Percentiles rank a stretch among this genome's conserved stretches.
Evolutionary conservation across 306 rosid species (phyloP).

Genomic region (Cicer cuneatum): DNA sequence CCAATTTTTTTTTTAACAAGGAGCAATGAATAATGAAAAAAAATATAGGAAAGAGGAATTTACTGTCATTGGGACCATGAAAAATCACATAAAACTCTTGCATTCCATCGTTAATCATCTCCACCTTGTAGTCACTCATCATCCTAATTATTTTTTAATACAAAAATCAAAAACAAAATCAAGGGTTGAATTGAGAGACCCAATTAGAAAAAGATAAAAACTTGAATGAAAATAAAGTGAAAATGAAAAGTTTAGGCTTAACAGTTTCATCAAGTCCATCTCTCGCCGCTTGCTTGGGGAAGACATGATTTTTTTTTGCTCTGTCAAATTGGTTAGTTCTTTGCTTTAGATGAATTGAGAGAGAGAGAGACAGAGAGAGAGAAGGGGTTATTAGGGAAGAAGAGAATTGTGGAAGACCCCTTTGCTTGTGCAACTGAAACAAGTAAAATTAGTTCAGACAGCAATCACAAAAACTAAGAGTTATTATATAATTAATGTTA

Average conservation of each 20-base stretch:
- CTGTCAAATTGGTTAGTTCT: background rate
- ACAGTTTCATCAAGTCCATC: constrained; percentile 74
- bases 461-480: constrained; percentile 38
- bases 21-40: background rate
- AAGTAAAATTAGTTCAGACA: constrained; percentile 53
- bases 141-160: constrained; percentile 42
- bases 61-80: constrained; percentile 63
- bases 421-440: constrained; percentile 52
- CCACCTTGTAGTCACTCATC: constrained; percentile 74
- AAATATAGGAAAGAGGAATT: background rate
- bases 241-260: constrained; percentile 28
- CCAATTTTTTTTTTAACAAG: background rate
- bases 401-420: constrained; percentile 34
- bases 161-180: constrained; percentile 34
- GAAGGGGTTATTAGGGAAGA: background rate
- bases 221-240: constrained; percentile 30
- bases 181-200: constrained; percentile 39
- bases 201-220: constrained; percentile 39
- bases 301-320: constrained; percentile 46
- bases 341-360: constrained; percentile 28
- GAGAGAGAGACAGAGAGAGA: constrained; percentile 38
- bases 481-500: constrained; percentile 9
- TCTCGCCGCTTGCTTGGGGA: constrained; percentile 73
- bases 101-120: constrained; percentile 71
- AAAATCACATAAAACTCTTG: constrained; percentile 68